phyloP scores from a whole-genome alignment of 352 stramenopile genomes.

The Globisporangium splendens region DNA sequence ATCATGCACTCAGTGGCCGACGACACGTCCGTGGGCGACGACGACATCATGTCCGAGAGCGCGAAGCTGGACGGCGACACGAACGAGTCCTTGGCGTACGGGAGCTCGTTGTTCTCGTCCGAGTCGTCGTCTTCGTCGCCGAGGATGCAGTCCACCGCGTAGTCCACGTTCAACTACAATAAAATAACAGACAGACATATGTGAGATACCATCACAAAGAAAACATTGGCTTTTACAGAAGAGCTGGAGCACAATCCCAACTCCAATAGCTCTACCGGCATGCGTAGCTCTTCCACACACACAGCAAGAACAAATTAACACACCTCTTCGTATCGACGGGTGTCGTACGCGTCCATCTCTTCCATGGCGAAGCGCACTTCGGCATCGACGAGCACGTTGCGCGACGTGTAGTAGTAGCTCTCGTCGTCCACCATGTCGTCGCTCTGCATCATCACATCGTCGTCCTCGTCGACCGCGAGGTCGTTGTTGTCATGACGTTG shows the following conservation, averaged over 20 bases:
- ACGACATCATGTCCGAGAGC: constrained; percentile 52
- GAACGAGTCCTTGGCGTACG: constrained; percentile 62
- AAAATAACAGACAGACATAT: constrained; percentile 4
- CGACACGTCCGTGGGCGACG: constrained; percentile 66
- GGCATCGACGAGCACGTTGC: constrained; percentile 41
- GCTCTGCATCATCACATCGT: background rate
- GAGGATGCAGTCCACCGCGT: constrained; percentile 65
- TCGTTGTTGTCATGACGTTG: constrained; percentile 28
- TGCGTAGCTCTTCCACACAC: constrained; percentile 3
- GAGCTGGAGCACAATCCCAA: background rate
- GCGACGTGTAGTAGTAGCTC: constrained; percentile 49
- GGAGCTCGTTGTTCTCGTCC: constrained; percentile 53
- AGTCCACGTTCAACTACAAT: constrained; percentile 39
- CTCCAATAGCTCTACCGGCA: no score
- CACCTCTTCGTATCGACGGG: constrained; percentile 60
- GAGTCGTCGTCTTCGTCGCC: constrained; percentile 55
- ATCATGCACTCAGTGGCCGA: constrained; percentile 43
- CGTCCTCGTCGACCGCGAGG: no score
- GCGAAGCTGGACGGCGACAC: constrained; percentile 44
- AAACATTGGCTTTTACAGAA: constrained; percentile 1
- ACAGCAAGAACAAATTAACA: constrained; percentile 4
- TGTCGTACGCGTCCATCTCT: constrained; percentile 74
- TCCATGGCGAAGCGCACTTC: constrained; percentile 68
- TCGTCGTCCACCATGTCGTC: constrained; percentile 24
- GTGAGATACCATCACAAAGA: constrained; percentile 12